phyloP scores from a whole-genome alignment of 768 basidiomycete genomes.

The Mycena capillaripes region DNA sequence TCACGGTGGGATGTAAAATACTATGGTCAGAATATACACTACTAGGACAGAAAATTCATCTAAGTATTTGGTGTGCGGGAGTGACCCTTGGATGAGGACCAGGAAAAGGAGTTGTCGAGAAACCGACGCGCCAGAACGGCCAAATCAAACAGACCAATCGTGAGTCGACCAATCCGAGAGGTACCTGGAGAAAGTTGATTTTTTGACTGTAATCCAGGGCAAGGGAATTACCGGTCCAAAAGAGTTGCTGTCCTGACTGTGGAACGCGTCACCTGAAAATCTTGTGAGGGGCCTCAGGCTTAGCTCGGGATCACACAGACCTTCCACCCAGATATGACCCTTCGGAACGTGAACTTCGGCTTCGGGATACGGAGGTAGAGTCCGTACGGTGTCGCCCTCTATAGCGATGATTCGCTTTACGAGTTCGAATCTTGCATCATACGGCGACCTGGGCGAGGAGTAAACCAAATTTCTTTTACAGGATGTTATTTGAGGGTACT shows the following conservation, averaged over 20 bases:
- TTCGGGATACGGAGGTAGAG: constrained; percentile 78
- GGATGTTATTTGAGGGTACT: constrained; percentile 51
- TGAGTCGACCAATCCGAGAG: constrained; percentile 31
- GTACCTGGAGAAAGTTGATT: constrained; percentile 17
- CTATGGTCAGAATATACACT: too few relatives aligned
- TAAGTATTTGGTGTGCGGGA: background rate
- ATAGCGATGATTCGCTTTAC: constrained; percentile 78
- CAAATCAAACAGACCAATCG: constrained; percentile 6
- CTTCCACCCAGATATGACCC: constrained; percentile 85
- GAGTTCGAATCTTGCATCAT: constrained; percentile 63
- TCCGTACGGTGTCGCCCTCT: constrained; percentile 74
- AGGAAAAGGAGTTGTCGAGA: background rate
- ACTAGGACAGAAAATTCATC: too few relatives aligned
- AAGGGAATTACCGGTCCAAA: constrained; percentile 71
- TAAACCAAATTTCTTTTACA: background rate
- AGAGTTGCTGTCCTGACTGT: constrained; percentile 78
- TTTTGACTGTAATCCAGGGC: background rate
- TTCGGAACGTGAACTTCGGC: constrained; percentile 66
- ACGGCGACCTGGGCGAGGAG: constrained; percentile 65
- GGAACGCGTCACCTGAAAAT: constrained; percentile 71
- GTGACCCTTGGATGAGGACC: background rate
- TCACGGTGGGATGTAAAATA: too few relatives aligned
- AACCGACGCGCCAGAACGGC: constrained; percentile 26
- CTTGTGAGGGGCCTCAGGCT: background rate
- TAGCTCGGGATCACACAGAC: constrained; percentile 48